Percentiles rank a stretch among this genome's conserved stretches.
Conservation (phyloP, 108 stramenopile species). For the Fragilaria radians region DNA sequence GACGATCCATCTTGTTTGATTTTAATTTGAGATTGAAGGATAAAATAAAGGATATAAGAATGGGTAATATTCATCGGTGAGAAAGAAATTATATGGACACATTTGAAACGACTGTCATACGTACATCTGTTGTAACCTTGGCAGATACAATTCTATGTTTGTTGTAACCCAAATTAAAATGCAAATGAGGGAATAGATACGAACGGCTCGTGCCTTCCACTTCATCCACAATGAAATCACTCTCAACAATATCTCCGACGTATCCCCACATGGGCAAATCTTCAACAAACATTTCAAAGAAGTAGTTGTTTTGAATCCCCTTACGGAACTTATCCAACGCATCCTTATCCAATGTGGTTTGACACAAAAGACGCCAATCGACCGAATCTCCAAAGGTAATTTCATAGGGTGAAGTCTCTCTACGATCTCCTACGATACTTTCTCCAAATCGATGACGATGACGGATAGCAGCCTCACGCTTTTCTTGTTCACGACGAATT, state of each 20-base stretch:
- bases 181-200: constrained; percentile 88
- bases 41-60: constrained; percentile 2
- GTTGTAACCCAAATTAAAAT: constrained; percentile 89
- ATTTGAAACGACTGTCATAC: constrained; percentile 8
- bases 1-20: constrained; percentile 61
- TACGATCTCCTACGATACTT: constrained; percentile 90
- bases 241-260: constrained; percentile 75
- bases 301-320: constrained; percentile 91
- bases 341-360: constrained; percentile 39
- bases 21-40: too few relatives aligned
- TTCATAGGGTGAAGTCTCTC: constrained; percentile 88
- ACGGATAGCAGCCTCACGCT: constrained; percentile 48
- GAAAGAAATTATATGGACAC: background rate
- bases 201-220: constrained; percentile 56
- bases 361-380: constrained; percentile 88
- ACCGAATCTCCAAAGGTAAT: constrained; percentile 75
- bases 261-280: constrained; percentile 98
- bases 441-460: constrained; percentile 87
- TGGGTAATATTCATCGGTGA: background rate
- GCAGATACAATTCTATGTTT: constrained; percentile 85
- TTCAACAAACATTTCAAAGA: constrained; percentile 98
- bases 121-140: constrained; percentile 77
- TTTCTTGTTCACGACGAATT: constrained; percentile 22
- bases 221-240: constrained; percentile 76
- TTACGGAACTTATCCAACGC: constrained; percentile 73